These are phyloP conservation scores for Niebla homalea DNA, from an alignment of 495 filamentous ascomycete genomes.

Conservation along the genomic window DNA sequence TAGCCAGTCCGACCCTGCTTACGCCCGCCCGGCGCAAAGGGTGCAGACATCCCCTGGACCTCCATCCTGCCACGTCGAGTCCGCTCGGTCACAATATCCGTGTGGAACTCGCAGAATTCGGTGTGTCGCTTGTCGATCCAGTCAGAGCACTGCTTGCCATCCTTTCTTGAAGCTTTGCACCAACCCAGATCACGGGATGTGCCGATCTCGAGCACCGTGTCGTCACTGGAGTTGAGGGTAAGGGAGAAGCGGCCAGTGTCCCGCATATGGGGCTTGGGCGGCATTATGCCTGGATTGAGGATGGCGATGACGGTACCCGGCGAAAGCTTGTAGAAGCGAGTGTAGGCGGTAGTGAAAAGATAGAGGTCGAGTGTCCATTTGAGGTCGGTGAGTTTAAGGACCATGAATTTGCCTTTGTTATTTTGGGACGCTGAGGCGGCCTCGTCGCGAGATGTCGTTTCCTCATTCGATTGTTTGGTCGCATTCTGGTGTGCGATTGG, in stretches of 20 bases:
- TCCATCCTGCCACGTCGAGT: constrained; percentile 63
- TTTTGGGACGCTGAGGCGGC: constrained; percentile 43
- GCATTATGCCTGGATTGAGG: constrained; percentile 85
- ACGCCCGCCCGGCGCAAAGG: constrained; percentile 34
- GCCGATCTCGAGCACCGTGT: constrained; percentile 84
- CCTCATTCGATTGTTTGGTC: constrained; percentile 30
- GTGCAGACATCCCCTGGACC: constrained; percentile 44
- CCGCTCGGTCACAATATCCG: constrained; percentile 63
- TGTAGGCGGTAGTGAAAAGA: constrained; percentile 82
- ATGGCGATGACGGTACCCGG: constrained; percentile 82
- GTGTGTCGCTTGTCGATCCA: constrained; percentile 86
- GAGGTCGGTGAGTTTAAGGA: constrained; percentile 71
- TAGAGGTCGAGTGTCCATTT: constrained; percentile 86
- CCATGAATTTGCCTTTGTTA: constrained; percentile 74
- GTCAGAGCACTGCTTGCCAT: constrained; percentile 62
- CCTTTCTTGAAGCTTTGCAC: constrained; percentile 72
- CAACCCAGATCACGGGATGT: constrained; percentile 73
- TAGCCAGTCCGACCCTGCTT: constrained; percentile 32
- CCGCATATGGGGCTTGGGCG: constrained; percentile 55
- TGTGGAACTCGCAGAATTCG: constrained; percentile 86
- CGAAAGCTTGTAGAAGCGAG: constrained; percentile 78
- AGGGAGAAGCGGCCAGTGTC: constrained; percentile 76
- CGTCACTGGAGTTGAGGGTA: constrained; percentile 65
- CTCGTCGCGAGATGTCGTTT: constrained; percentile 19
- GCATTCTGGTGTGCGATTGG: constrained; percentile 52